phyloP scores from a whole-genome alignment of 208 protist genomes.

The Angomonas deanei region DNA sequence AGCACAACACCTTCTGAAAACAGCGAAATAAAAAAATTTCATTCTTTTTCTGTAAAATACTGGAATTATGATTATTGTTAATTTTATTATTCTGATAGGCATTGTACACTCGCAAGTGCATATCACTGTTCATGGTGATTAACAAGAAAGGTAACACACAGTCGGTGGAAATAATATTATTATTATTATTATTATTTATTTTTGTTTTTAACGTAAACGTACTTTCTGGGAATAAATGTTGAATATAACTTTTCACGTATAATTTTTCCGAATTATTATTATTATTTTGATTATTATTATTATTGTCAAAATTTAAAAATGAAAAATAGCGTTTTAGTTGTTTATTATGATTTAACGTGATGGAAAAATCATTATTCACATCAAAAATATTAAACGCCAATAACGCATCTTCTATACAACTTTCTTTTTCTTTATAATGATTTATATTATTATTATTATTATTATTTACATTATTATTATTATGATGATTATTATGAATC shows the following conservation, averaged over 20 bases:
- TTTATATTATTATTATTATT: not conserved
- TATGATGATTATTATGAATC: not conserved
- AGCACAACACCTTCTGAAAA: not conserved
- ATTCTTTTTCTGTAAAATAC: constrained; percentile 6
- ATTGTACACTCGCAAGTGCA: not conserved
- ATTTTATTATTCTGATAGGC: not conserved
- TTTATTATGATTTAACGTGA: not conserved
- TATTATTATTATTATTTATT: not conserved
- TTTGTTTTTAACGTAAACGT: not conserved
- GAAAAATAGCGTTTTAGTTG: not conserved
- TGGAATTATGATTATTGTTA: not conserved
- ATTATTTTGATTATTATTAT: not conserved
- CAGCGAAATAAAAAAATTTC: not conserved
- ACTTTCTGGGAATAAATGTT: not conserved
- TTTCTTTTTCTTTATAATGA: not conserved
- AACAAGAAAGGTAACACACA: not conserved
- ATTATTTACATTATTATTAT: not conserved
- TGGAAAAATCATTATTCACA: not conserved
- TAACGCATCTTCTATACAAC: not conserved
- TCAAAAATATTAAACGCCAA: not conserved
- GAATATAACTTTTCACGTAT: not conserved
- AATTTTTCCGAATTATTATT: not conserved
- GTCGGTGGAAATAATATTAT: not conserved
- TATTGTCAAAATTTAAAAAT: not conserved
- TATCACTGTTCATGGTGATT: not conserved